Base-by-base conservation (phyloP, 2,329 filamentous ascomycete species). In the Colletotrichum scovillei region DNA sequence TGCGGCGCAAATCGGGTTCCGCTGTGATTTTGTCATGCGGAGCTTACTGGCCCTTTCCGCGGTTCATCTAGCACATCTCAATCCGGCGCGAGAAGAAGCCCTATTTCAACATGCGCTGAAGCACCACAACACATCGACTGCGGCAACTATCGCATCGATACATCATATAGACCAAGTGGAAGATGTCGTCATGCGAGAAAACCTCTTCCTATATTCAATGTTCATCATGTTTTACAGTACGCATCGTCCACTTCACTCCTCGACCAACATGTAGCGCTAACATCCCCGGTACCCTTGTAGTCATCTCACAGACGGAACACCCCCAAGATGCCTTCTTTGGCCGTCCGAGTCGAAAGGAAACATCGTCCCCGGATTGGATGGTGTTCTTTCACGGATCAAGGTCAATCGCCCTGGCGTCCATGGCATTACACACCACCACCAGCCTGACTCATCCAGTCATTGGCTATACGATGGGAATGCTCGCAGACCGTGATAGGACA, bases 1-100 rank as follows among this genome's bases (percentile, higher is more conserved):
- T 67, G 82, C 86, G 3, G 84, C 87, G 6, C 81, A 83, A 16
- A 76, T 87, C 24, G 87, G 83, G 3, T 84, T 89, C 46, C 74
- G 79, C 0, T 83, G 83, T 67, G 84, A 83, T 12, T 88, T 85
- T 73, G 83, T 88, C 12, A 84, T 89, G 78, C 84, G 84, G 19
- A 82, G 81, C 19, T 81, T 89, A 16, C 79, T 90, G 11, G 85
- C 87, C 11, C 76, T 89, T 9, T 83, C 87, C 2, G 86, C 87
- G 1, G 77, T 88, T 4, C 87, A 89, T 75, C 79, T 89, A 9
- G 84, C 86, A 2, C 80, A 81, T 58, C 52, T 70, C 1, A 53
- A 30, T 5, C 74, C 74, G 5, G 74, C 79, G 5, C 63, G 73
- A 8, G 42, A 22, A 22, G 64, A 60, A 1, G 8, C 11, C 5